Evolutionary conservation across 805 yeast species (phyloP), one percentile per base, ranked within the genome.

Genomic region (Kodamaea laetipori): DNA sequence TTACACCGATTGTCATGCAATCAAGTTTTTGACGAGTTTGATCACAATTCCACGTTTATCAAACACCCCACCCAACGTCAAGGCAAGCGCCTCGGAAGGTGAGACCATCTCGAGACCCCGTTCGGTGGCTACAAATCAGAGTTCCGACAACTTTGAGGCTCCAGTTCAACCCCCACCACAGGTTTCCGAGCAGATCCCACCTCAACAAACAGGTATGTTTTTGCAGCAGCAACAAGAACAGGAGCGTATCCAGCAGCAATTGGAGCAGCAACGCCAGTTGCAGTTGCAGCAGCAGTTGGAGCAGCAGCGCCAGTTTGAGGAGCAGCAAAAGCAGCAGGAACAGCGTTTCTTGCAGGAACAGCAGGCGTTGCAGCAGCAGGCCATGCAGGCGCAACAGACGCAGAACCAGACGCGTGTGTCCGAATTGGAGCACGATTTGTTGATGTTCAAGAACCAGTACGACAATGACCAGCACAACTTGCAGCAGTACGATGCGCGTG

Each of bases 1-100:
- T 54, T 92, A 87, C 66, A 86, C 92, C 18, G 97, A 90, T 55
- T 89, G 96, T 60, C 84, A 92, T 5, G 80, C 92, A 0, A 80
- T 92, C 48, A 84, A 85, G 60, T 88, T 83, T 55, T 74, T 90
- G 56, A 81, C 95, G 2, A 78, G 90, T 26, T 75, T 90, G 60
- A 84, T 90, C 37, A 83, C 89, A 1, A 81, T 87, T 51, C 96
- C 96, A 21, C 77, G 81, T 50, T 69, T 84, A 45, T 73, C 81
- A 0, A 61, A 64, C 46, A 76, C 71, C 28, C 77, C 89, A 4
- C 92, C 92, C 6, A 76, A 78, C 45, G 69, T 85, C 47, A 64
- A 66, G 38, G 64, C 65, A 6, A 66, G 64, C 8, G 45, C 33
- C 10, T 12, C 19, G 32, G 84, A 76, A 37, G 79, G 71, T 24